phyloP scores from a whole-genome alignment of 2,329 filamentous ascomycete genomes.

The Cladosporium sp. region DNA sequence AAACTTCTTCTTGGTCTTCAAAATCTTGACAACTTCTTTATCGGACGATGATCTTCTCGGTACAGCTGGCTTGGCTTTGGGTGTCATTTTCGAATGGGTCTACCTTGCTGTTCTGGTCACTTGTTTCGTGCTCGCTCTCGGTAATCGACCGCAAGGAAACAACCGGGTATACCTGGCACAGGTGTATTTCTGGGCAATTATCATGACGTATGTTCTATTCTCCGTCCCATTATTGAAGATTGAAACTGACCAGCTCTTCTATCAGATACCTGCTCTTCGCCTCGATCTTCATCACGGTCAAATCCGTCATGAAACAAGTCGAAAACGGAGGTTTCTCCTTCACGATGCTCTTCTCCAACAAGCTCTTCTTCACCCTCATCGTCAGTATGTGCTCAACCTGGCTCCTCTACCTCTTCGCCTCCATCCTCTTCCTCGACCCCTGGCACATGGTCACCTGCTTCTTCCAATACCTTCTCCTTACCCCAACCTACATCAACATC shows the following conservation, averaged over 20 bases:
- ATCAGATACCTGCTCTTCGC: slow-evolving; percentile 84
- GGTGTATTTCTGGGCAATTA: slow-evolving; percentile 96
- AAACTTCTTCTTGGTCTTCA: slow-evolving; percentile 99
- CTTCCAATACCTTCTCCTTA: slow-evolving; percentile 88
- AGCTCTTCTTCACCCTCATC: slow-evolving; percentile 88
- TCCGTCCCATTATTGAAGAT: background rate
- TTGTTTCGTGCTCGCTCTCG: slow-evolving; percentile 90
- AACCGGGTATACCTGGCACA: slow-evolving; percentile 92
- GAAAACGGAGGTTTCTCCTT: slow-evolving; percentile 59
- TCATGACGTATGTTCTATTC: slow-evolving; percentile 69
- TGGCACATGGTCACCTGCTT: slow-evolving; percentile 99
- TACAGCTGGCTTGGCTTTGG: slow-evolving; percentile 70
- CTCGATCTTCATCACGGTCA: slow-evolving; percentile 87
- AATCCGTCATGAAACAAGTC: slow-evolving; percentile 71
- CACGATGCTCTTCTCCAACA: slow-evolving; percentile 73
- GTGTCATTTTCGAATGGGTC: slow-evolving; percentile 91
- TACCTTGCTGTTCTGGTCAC: slow-evolving; percentile 89
- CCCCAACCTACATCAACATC: slow-evolving; percentile 95
- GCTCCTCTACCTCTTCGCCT: slow-evolving; percentile 85
- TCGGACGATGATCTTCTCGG: slow-evolving; percentile 66
- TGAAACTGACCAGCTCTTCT: slow-evolving; percentile 1
- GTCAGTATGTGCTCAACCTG: slow-evolving; percentile 90
- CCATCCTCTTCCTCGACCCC: slow-evolving; percentile 91
- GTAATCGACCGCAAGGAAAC: slow-evolving; percentile 90
- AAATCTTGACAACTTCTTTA: slow-evolving; percentile 86